Percentiles rank a stretch among this genome's conserved stretches.
phyloP scores from a whole-genome alignment of 495 filamentous ascomycete species.

The Terfezia claveryi region DNA sequence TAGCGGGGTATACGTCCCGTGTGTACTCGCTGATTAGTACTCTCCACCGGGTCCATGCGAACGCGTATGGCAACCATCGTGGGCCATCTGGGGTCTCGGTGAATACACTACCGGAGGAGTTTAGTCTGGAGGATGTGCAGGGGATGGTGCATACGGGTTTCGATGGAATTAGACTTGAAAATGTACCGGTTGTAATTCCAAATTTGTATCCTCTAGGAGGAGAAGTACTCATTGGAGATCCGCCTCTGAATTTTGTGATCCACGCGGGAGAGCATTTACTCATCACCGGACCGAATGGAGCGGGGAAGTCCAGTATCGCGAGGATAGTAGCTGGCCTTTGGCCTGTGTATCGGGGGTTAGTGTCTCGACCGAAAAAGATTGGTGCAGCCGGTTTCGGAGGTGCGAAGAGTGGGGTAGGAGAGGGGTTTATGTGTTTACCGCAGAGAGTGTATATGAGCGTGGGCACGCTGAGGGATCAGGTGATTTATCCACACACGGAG shows the following conservation, averaged over 20 bases:
- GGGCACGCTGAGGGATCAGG: conserved; percentile 90
- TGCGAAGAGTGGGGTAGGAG: conserved; percentile 35
- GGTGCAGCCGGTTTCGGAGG: background rate
- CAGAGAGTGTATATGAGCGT: conserved; percentile 84
- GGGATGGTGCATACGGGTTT: conserved; percentile 86
- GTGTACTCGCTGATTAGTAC: conserved; percentile 91
- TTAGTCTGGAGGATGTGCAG: conserved; percentile 71
- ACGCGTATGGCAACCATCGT: conserved; percentile 35
- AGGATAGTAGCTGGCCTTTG: conserved; percentile 83
- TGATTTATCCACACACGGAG: conserved; percentile 92
- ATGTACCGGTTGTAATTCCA: conserved; percentile 82
- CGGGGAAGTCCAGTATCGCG: conserved; percentile 77
- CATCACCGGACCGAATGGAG: conserved; percentile 86
- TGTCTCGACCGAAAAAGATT: conserved; percentile 50
- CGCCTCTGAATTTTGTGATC: conserved; percentile 52
- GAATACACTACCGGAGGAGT: conserved; percentile 49
- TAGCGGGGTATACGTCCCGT: conserved; percentile 85
- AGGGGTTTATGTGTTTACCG: conserved; percentile 95
- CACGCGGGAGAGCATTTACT: conserved; percentile 78
- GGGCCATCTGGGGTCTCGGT: conserved; percentile 22
- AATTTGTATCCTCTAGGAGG: conserved; percentile 64
- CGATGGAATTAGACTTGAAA: conserved; percentile 79
- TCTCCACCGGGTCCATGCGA: conserved; percentile 78
- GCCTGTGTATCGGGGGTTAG: conserved; percentile 84
- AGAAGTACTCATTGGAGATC: conserved; percentile 65